phyloP scores from a whole-genome alignment of 192 early-diverging fungal genomes.

The Coemansia sp. region DNA sequence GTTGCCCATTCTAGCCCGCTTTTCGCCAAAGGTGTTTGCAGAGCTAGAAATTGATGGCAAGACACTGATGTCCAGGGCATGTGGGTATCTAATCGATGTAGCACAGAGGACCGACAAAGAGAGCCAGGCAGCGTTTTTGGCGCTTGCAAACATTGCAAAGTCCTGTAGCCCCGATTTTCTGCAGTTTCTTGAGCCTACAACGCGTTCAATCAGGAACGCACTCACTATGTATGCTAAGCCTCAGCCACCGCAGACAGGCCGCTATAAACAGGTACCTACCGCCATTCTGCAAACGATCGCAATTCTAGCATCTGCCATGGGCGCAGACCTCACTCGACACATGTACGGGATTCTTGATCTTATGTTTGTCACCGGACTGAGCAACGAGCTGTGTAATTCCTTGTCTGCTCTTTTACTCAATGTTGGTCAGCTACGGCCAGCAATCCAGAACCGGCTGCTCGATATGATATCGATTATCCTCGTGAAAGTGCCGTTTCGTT shows the following conservation, averaged over 20 bases:
- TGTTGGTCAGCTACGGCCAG: conserved; percentile 75
- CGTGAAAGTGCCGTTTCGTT: conserved; percentile 76
- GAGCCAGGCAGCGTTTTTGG: conserved; percentile 65
- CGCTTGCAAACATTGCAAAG: conserved; percentile 81
- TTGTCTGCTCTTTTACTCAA: conserved; percentile 71
- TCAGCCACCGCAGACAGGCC: conserved; percentile 16
- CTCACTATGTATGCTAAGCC: conserved; percentile 51
- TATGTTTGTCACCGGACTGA: conserved; percentile 90
- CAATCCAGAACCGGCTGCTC: conserved; percentile 85
- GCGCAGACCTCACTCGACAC: conserved; percentile 77
- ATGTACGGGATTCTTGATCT: conserved; percentile 84
- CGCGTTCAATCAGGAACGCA: conserved; percentile 70
- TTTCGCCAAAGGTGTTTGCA: conserved; percentile 66
- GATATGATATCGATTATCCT: conserved; percentile 87
- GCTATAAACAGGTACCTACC: conserved; percentile 57
- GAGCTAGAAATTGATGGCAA: conserved; percentile 37
- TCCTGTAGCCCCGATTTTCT: conserved; percentile 75
- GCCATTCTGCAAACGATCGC: conserved; percentile 81
- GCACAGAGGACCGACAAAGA: conserved; percentile 62
- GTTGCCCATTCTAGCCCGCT: conserved; percentile 79
- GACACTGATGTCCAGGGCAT: conserved; percentile 67
- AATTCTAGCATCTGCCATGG: conserved; percentile 83
- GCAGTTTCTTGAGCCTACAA: conserved; percentile 72
- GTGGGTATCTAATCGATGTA: conserved; percentile 70
- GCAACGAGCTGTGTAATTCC: conserved; percentile 73